Conservation (phyloP, 2,329 filamentous ascomycete genomes). For the Juglanconis juglandina region DNA sequence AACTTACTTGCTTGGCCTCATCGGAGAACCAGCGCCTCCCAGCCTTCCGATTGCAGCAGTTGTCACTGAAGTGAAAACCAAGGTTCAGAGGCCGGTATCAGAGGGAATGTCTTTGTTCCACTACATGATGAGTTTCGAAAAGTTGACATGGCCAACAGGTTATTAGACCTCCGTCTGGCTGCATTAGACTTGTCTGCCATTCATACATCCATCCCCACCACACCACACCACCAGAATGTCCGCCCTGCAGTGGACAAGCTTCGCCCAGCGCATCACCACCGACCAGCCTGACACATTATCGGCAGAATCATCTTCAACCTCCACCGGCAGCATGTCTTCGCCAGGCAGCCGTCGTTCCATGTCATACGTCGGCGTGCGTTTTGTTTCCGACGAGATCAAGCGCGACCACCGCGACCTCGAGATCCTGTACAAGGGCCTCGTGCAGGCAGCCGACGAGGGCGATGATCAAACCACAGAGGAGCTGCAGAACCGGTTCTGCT, state of each 20-base stretch:
- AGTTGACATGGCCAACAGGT: background rate
- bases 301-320: background rate
- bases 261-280: background rate
- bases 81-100: background rate
- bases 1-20: background rate
- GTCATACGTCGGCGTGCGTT: conserved; percentile 10
- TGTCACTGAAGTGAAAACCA: background rate
- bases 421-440: conserved; percentile 1
- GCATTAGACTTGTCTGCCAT: background rate
- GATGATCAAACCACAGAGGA: background rate
- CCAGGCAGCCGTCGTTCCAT: background rate
- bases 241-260: background rate
- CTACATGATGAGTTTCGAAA: background rate
- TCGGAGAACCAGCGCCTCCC: background rate
- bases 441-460: background rate
- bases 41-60: background rate
- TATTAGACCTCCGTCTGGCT: background rate
- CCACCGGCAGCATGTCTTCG: background rate
- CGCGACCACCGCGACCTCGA: conserved; percentile 15
- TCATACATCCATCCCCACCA: background rate
- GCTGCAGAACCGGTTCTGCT: conserved; percentile 6
- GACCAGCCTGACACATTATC: background rate
- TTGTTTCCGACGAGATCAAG: conserved; percentile 15
- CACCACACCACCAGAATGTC: background rate
- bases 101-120: background rate